Percentiles rank a stretch among this genome's conserved stretches.
These are phyloP conservation scores for Mimosa pudica DNA, from an alignment of 306 rosid species.

Conservation along the genomic window DNA sequence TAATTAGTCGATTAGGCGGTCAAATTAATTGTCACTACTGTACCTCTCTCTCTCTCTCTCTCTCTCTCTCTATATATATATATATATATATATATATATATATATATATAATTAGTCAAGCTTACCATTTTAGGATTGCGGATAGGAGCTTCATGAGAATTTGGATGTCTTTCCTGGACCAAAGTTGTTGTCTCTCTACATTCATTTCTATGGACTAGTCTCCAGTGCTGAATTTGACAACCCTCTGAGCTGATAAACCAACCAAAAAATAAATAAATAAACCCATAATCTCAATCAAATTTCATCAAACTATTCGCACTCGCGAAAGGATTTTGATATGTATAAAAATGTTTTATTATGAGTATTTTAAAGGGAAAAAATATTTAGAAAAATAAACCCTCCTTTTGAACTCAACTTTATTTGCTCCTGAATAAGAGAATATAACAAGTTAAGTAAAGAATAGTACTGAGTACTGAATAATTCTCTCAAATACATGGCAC, in stretches of 20 bases:
- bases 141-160: not conserved
- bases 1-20: not conserved
- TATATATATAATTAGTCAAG: not conserved
- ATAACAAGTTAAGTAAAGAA: too few species aligned
- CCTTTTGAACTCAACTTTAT: not conserved
- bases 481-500: not conserved
- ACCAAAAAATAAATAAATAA: not conserved
- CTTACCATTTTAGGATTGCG: conserved; percentile 32
- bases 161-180: not conserved
- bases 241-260: conserved; percentile 32
- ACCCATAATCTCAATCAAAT: not conserved
- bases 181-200: conserved; percentile 22
- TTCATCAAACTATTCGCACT: not conserved
- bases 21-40: not conserved
- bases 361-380: not conserved
- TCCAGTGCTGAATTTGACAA: conserved; percentile 46
- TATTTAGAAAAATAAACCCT: not conserved
- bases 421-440: not conserved
- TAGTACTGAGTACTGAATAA: too few species aligned
- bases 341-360: not conserved
- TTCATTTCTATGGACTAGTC: conserved; percentile 37
- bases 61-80: too few species aligned
- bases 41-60: too few species aligned
- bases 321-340: not conserved
- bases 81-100: too few species aligned